Conservation (phyloP, 768 basidiomycete genomes). For the Kwoniella botswanensis region DNA sequence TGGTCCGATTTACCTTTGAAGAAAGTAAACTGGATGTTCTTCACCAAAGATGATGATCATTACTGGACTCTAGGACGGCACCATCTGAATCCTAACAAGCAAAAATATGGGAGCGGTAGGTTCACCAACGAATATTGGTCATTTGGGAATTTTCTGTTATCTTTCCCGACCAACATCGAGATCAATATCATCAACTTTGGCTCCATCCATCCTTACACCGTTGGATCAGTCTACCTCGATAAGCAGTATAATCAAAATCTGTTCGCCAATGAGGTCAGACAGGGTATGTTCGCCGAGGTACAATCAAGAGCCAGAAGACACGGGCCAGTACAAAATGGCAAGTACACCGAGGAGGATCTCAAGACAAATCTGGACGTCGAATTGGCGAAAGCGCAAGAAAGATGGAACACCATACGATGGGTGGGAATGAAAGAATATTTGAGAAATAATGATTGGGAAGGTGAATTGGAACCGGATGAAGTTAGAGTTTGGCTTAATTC, state of each 20-base stretch:
- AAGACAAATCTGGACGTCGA: background rate
- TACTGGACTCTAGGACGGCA: background rate
- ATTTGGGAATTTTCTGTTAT: background rate
- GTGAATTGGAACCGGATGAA: constrained; percentile 1
- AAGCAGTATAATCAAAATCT: background rate
- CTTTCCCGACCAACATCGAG: background rate
- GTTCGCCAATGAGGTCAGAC: background rate
- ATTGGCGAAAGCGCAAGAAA: background rate
- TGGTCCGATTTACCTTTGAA: background rate
- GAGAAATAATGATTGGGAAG: constrained; percentile 2
- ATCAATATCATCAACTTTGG: background rate
- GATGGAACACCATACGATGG: background rate
- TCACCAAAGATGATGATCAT: background rate
- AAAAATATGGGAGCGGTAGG: background rate
- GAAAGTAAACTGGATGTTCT: constrained; percentile 3
- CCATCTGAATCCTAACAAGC: background rate
- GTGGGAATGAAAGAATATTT: constrained; percentile 8
- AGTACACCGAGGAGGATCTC: background rate
- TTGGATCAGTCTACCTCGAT: background rate
- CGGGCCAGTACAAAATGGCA: background rate
- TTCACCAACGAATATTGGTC: background rate
- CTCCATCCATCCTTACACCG: background rate
- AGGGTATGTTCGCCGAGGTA: background rate
- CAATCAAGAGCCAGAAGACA: background rate
- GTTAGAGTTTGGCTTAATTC: background rate